Evolutionary conservation across 805 yeast genomes (phyloP).

Genomic region (Starmerella stellata): DNA sequence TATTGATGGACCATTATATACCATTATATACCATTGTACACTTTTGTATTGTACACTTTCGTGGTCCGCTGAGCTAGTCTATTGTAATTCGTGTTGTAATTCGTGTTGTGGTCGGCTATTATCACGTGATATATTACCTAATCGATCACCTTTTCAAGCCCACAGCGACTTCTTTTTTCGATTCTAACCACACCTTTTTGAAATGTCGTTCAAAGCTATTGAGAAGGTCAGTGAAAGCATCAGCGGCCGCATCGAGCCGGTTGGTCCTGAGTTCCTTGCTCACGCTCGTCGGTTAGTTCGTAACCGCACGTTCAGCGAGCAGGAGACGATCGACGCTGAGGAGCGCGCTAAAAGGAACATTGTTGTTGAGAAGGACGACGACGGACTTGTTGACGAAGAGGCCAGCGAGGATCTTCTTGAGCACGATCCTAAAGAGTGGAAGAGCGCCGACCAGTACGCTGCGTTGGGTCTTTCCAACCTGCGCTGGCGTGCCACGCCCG

Average conservation of each 20-base stretch:
- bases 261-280: slow-evolving; percentile 86
- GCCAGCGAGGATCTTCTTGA: slow-evolving; percentile 65
- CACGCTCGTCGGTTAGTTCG: slow-evolving; percentile 90
- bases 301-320: slow-evolving; percentile 98
- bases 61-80: no score
- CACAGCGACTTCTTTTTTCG: no score
- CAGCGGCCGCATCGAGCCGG: slow-evolving; percentile 73
- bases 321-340: slow-evolving; percentile 82
- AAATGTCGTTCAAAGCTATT: slow-evolving; percentile 19
- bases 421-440: slow-evolving; percentile 98
- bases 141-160: no score
- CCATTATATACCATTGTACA: no score
- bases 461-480: slow-evolving; percentile 84
- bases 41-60: no score
- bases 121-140: no score
- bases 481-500: slow-evolving; percentile 80
- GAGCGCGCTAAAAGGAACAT: slow-evolving; percentile 43
- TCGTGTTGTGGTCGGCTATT: no score
- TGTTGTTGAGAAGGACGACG: slow-evolving; percentile 38
- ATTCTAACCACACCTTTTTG: no score
- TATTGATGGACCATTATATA: no score
- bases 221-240: slow-evolving; percentile 20
- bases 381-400: slow-evolving; percentile 31
- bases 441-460: slow-evolving; percentile 85
- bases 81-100: no score